phyloP scores from a whole-genome alignment of 2,329 filamentous ascomycete genomes.

The Uncinocarpus reesii region DNA sequence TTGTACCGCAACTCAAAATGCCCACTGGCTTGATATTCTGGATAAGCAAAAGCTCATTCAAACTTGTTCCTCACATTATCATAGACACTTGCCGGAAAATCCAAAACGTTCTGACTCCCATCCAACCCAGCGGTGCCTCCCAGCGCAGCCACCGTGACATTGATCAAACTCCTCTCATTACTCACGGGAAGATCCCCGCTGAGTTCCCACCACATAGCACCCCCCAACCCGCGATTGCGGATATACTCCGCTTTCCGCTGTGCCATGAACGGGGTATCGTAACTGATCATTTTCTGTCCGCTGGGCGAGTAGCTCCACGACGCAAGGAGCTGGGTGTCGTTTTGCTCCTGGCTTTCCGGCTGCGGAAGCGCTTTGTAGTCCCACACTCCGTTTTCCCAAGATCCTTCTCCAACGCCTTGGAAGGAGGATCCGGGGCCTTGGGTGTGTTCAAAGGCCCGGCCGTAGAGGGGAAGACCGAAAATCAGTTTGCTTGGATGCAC shows the following conservation, averaged over 20 bases:
- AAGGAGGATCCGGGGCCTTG: slow-evolving; percentile 61
- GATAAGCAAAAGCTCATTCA: neutral
- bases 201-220: slow-evolving; percentile 96
- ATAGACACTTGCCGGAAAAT: slow-evolving; percentile 14
- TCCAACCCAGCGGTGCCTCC: slow-evolving; percentile 13
- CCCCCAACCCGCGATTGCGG: slow-evolving; percentile 56
- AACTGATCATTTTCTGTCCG: slow-evolving; percentile 58
- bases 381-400: slow-evolving; percentile 75
- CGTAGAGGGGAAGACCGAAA: slow-evolving; percentile 85
- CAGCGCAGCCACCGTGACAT: slow-evolving; percentile 10
- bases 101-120: slow-evolving; percentile 11
- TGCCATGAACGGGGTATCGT: slow-evolving; percentile 61
- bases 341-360: slow-evolving; percentile 50
- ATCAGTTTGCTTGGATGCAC: slow-evolving; percentile 65
- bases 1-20: neutral
- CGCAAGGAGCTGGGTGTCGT: slow-evolving; percentile 53
- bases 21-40: neutral
- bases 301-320: slow-evolving; percentile 61
- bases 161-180: slow-evolving; percentile 14
- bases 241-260: slow-evolving; percentile 63
- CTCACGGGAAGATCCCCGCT: slow-evolving; percentile 51
- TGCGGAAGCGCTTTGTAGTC: slow-evolving; percentile 81
- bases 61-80: slow-evolving; percentile 15
- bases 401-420: slow-evolving; percentile 64
- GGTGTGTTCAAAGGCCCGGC: slow-evolving; percentile 72